Evolutionary conservation across 73 alveolate species (phyloP), one percentile per base, ranked within the genome.

Genomic region (Stentor roeselii): DNA sequence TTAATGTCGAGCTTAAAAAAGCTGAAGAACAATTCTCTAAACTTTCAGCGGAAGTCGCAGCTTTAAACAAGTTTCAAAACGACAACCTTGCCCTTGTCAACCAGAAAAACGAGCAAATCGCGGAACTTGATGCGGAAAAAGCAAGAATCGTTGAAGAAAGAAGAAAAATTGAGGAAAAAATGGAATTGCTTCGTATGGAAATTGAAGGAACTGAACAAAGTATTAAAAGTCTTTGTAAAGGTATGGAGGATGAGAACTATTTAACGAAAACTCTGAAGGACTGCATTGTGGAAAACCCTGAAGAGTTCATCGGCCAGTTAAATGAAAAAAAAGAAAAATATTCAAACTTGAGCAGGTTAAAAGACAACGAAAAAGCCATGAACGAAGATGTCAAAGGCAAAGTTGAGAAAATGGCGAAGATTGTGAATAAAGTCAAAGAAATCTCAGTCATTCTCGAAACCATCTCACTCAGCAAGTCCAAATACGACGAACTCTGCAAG

Each of bases 81-180:
- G 80, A 67, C 15, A 67, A 67, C n/a, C 41, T 34, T 21, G 42
- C 37, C 0, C 42, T 34, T 21, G 34, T 67, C 37, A 32, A n/a
- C n/a, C 41, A 67, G 34, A 67, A 67, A 2, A 21, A n/a, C 41
- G 42, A 67, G 34, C 21, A 21, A 34, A 67, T 67, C 42, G 37
- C 37, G 50, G 41, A 21, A 30, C 37, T 67, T 67, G 80, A 67
- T 21, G 27, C 21, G 21, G 80, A 67, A 67, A 67, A 67, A 67
- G 41, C n/a, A 30, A 67, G 34, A 67, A 34, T 67, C 34, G 15
- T 67, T 21, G 80, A 67, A 67, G 37, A 67, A 67, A n/a, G 80
- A n/a, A 32, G 37, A 67, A 67, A 27, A 27, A n/a, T 67, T 2
- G 80, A 67, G 34, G 37, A 67, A 67, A 67, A 67, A 21, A 67